Percentiles rank a stretch among this genome's conserved stretches.
These are phyloP conservation scores for Acanthamoeba triangularis DNA, from an alignment of 208 protist genomes.

Conservation along the genomic window DNA sequence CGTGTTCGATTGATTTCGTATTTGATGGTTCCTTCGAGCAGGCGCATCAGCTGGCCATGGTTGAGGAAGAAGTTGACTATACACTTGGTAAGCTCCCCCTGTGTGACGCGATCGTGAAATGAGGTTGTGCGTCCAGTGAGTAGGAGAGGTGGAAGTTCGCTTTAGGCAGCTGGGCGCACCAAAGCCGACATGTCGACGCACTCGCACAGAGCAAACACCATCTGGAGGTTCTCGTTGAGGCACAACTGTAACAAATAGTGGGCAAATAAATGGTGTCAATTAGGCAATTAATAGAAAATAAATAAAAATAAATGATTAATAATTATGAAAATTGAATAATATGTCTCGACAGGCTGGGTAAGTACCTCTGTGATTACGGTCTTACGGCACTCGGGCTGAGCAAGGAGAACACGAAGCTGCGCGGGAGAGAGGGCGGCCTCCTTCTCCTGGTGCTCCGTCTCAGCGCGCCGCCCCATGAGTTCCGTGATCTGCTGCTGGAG, in stretches of 20 bases:
- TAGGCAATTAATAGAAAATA: neutral
- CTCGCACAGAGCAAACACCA: conserved; percentile 41
- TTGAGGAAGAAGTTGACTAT: conserved; percentile 66
- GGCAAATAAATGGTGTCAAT: neutral
- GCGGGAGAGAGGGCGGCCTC: conserved; percentile 10
- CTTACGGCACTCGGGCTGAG: conserved; percentile 34
- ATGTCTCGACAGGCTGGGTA: neutral
- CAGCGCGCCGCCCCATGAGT: conserved; percentile 17
- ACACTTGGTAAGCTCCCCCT: conserved; percentile 48
- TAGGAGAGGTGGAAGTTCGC: neutral
- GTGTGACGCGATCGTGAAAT: neutral
- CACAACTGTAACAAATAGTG: neutral
- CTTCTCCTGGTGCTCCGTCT: neutral
- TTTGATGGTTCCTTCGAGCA: conserved; percentile 55
- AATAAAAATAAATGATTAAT: neutral
- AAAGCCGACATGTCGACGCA: conserved; percentile 11
- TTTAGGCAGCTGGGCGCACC: neutral
- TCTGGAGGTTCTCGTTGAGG: conserved; percentile 1
- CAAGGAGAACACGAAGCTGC: conserved; percentile 17
- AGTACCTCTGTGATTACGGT: conserved; percentile 38
- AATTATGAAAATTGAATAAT: neutral
- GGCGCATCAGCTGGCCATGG: conserved; percentile 38
- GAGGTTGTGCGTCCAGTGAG: neutral
- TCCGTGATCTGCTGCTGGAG: conserved; percentile 64
- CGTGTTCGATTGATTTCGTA: conserved; percentile 52